Conservation (phyloP, 1,139 yeast species). For the Pneumocystis jirovecii region DNA sequence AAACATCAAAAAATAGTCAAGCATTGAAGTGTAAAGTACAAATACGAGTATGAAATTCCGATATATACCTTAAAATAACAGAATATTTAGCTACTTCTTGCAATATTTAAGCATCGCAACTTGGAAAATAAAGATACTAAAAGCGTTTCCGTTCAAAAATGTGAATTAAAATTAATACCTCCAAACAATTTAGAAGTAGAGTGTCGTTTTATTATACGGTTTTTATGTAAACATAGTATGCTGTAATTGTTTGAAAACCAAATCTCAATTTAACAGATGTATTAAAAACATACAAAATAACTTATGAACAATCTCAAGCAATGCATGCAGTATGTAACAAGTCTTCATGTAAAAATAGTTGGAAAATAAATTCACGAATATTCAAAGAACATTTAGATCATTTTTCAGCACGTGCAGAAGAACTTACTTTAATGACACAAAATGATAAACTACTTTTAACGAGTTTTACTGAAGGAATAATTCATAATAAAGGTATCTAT, state of each 20-base stretch:
- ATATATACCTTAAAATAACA: not conserved
- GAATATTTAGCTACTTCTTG: constrained; percentile 11
- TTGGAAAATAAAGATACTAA: constrained; percentile 13
- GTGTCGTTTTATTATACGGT: constrained; percentile 12
- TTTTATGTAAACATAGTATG: constrained; percentile 11
- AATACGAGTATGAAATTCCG: constrained; percentile 1
- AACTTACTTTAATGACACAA: constrained; percentile 18
- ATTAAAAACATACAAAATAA: constrained; percentile 18
- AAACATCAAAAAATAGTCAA: not conserved
- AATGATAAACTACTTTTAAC: constrained; percentile 16
- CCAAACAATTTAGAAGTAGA: constrained; percentile 6
- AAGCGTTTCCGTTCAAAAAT: constrained; percentile 14
- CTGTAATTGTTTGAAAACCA: not conserved
- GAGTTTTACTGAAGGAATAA: constrained; percentile 20
- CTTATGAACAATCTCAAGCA: constrained; percentile 18
- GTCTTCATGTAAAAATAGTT: constrained; percentile 14
- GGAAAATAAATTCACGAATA: constrained; percentile 18
- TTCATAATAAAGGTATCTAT: not conserved
- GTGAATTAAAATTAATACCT: constrained; percentile 13
- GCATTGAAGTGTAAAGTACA: constrained; percentile 11
- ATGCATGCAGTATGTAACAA: constrained; percentile 17
- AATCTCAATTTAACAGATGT: constrained; percentile 14
- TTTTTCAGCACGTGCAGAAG: constrained; percentile 22
- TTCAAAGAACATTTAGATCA: constrained; percentile 20
- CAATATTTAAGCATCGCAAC: constrained; percentile 13